Evolutionary conservation across 2,329 filamentous ascomycete species (phyloP).

Genomic region (Aspergillus sp.): DNA sequence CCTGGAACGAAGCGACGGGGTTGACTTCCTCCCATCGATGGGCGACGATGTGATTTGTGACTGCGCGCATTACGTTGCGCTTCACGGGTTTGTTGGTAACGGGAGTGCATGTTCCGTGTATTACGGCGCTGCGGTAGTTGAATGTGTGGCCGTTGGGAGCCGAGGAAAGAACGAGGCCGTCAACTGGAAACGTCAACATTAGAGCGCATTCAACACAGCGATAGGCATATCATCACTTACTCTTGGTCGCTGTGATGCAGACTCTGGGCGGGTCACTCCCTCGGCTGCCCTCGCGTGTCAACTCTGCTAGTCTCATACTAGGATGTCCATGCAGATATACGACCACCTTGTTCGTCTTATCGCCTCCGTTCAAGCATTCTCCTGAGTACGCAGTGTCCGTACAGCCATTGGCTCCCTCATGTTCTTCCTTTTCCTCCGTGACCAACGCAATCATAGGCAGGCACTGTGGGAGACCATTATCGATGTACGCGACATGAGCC

Average conservation of each 20-base stretch:
- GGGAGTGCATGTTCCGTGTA: neutral
- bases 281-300: neutral
- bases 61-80: neutral
- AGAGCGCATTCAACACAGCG: no score
- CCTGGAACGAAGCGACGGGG: neutral
- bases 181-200: neutral
- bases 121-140: neutral
- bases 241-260: neutral
- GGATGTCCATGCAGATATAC: neutral
- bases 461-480: neutral
- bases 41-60: neutral
- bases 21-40: neutral
- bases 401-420: neutral
- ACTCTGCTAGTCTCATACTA: neutral
- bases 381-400: neutral
- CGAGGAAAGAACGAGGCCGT: neutral
- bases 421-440: neutral
- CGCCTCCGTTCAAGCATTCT: neutral
- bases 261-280: neutral
- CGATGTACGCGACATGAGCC: neutral
- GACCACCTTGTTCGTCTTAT: neutral
- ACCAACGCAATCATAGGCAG: neutral
- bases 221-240: neutral
- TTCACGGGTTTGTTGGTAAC: neutral
- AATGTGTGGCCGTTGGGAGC: neutral